Percentiles rank a stretch among this genome's conserved stretches.
Conservation (phyloP, 2,329 filamentous ascomycete species). For the Chrysoporthe austroafricana region DNA sequence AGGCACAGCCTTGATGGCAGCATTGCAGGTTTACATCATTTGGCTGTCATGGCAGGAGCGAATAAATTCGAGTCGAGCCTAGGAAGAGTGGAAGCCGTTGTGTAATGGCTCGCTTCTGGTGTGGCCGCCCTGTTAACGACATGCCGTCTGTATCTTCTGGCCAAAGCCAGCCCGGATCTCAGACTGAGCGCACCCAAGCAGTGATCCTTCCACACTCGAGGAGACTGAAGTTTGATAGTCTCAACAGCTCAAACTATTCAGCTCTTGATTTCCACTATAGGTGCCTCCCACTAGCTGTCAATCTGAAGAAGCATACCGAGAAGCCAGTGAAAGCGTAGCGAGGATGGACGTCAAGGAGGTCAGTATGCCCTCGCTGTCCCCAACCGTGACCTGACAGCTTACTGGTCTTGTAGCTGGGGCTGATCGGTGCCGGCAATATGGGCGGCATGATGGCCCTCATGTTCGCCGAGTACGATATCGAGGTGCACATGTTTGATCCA, state of each 20-base stretch:
- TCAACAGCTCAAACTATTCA: constrained; percentile 23
- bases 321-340: neutral
- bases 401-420: constrained; percentile 47
- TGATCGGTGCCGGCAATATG: constrained; percentile 63
- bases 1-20: neutral
- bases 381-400: neutral
- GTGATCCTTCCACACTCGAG: constrained; percentile 16
- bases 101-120: neutral
- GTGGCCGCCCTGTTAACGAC: neutral
- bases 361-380: neutral
- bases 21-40: constrained; percentile 6
- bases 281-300: constrained; percentile 8
- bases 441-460: constrained; percentile 63
- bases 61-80: neutral
- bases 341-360: constrained; percentile 23
- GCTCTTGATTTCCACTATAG: constrained; percentile 20
- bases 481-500: constrained; percentile 60
- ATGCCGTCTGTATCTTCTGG: neutral
- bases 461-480: constrained; percentile 58
- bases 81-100: neutral
- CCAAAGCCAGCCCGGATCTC: neutral
- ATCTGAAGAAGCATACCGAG: neutral
- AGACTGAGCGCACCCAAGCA: neutral
- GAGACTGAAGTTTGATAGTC: constrained; percentile 9
- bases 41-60: neutral